Base-by-base conservation (phyloP, 257 asterid species). In the Linaria vulgaris region DNA sequence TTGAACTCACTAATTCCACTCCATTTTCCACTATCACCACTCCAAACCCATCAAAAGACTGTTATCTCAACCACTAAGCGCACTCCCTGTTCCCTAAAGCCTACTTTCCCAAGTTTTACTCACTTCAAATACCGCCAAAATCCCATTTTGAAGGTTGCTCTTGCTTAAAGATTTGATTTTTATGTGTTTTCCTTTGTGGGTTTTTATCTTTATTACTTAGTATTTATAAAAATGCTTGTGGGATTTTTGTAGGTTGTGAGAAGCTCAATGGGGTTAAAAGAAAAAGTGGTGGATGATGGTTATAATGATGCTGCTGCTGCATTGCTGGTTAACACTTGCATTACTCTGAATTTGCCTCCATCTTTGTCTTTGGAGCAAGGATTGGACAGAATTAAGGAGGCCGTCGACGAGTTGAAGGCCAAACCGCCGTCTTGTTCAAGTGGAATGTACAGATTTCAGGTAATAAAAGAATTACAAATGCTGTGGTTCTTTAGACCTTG, bases 391-490 rank as follows among this genome's bases (percentile, higher is more conserved):
- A 79, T 90, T 77, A 78, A 76, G 72, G 88, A 76, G 69, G 94
- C 94, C 21, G 82, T 94, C 43, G 84, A 78, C 72, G 87, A 74
- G 73, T 63, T 92, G 63, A 83, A 74, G 80, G 69, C 67, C 21
- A 82, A 81, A 20, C 86, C 87, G 60, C 88, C 94, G 46, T 37
- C 72, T 73, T 78, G 83, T 71, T 80, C 94, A 15, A 80, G 77
- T 67, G 99, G 99, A 58, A 90, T 94, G 96, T 76, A 76, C 38
- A 80, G 94, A 74, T 82, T 90, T 70, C 97, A 81, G 95, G 98
- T 88, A 50, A 41, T 63, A 11, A 11, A 34, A 57, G 43, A 48
- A 24, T 68, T 68, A 6, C 14, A 24, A 23, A 3, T 49, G 13
- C 6, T 12, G 15, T 12, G 16, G 17, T 47, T 45, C 25, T 3